These are phyloP conservation scores for Vitis labrusca DNA, from an alignment of 164 flowering plant species.

Conservation along the genomic window DNA sequence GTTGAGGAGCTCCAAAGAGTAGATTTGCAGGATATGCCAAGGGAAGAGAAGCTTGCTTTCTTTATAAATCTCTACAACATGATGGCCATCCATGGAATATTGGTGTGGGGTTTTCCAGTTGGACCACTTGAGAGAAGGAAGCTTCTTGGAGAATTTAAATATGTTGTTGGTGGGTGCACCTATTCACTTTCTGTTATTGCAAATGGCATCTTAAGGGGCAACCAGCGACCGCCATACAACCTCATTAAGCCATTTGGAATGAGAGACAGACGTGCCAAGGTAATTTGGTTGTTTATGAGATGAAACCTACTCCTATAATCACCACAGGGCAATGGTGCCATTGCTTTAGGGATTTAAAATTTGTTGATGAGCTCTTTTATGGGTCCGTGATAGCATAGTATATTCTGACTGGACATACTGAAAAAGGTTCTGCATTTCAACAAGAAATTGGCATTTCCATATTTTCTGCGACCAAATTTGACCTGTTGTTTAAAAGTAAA, in stretches of 20 bases:
- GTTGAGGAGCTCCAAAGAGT: conserved; percentile 88
- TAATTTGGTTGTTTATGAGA: too few relatives aligned
- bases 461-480: too few relatives aligned
- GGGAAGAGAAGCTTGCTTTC: conserved; percentile 85
- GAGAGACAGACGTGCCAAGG: conserved; percentile 45
- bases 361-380: too few relatives aligned
- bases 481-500: too few relatives aligned
- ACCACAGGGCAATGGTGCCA: too few relatives aligned
- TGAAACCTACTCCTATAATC: too few relatives aligned
- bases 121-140: conserved; percentile 69
- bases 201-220: conserved; percentile 75
- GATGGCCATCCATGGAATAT: conserved; percentile 88
- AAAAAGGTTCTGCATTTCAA: too few relatives aligned
- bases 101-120: conserved; percentile 60
- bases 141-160: conserved; percentile 77
- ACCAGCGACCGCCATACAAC: conserved; percentile 84
- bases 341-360: too few relatives aligned
- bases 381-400: too few relatives aligned
- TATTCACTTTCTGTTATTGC: conserved; percentile 82
- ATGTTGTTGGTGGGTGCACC: conserved; percentile 76
- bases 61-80: conserved; percentile 83
- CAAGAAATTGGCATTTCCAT: too few relatives aligned
- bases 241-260: conserved; percentile 69
- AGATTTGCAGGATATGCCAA: conserved; percentile 54
- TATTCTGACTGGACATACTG: too few relatives aligned